A percentile compares a stretch with the other conserved stretches of the same genome.
These are phyloP conservation scores for Eutrema yunnanense DNA, from an alignment of 345 rosid genomes.

Conservation along the genomic window DNA sequence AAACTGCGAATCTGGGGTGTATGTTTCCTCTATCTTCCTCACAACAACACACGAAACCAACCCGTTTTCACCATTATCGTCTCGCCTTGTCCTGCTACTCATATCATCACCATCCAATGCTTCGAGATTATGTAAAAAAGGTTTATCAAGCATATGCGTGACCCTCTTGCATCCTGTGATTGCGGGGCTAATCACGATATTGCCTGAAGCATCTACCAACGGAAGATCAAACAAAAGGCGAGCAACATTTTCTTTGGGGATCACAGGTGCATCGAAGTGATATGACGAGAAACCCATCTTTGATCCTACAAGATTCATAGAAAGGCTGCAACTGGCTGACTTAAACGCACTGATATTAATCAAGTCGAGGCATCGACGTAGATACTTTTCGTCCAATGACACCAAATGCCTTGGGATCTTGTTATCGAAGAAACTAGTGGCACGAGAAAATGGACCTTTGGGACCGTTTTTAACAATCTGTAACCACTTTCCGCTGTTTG, in stretches of 20 bases:
- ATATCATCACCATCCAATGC: constrained; percentile 31
- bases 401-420: constrained; percentile 74
- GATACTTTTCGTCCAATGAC: constrained; percentile 67
- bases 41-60: constrained; percentile 28
- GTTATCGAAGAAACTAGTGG: constrained; percentile 37
- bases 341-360: constrained; percentile 53
- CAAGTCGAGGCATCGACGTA: constrained; percentile 61
- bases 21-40: constrained; percentile 4
- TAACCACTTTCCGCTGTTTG: constrained; percentile 44
- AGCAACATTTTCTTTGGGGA: constrained; percentile 32
- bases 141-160: constrained; percentile 56
- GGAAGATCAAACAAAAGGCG: constrained; percentile 52
- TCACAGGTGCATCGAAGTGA: constrained; percentile 24
- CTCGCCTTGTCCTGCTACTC: constrained; percentile 23
- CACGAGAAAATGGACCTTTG: constrained; percentile 41
- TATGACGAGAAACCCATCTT: constrained; percentile 33
- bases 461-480: constrained; percentile 41
- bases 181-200: constrained; percentile 41
- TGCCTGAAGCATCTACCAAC: constrained; percentile 39
- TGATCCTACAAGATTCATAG: constrained; percentile 36
- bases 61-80: constrained; percentile 31
- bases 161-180: constrained; percentile 67
- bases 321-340: constrained; percentile 38
- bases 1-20: neutral
- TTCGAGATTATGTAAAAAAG: constrained; percentile 41